Conservation (phyloP, 2,329 filamentous ascomycete species). For the Colletotrichum musae region DNA sequence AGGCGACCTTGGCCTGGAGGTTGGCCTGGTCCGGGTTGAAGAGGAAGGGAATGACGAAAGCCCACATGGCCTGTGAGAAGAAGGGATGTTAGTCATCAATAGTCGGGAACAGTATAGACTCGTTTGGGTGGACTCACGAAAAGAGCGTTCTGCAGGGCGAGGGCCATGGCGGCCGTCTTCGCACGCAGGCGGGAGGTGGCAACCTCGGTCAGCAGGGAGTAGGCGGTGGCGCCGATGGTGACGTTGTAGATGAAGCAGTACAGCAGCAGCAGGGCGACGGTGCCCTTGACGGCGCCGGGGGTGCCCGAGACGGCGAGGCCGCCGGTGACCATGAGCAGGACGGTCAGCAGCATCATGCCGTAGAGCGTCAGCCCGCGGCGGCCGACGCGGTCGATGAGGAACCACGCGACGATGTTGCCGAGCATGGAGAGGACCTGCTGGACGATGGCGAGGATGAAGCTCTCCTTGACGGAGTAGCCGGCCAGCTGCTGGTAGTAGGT, state of each 20-base stretch:
- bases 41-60: slow-evolving; percentile 47
- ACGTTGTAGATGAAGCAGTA: slow-evolving; percentile 57
- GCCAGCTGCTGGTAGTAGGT: slow-evolving; percentile 59
- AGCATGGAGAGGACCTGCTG: slow-evolving; percentile 44
- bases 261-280: slow-evolving; percentile 53
- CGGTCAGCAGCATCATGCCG: slow-evolving; percentile 48
- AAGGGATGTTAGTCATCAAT: neutral
- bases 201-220: slow-evolving; percentile 54
- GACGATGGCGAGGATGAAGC: slow-evolving; percentile 55
- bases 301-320: slow-evolving; percentile 45
- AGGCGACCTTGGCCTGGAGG: slow-evolving; percentile 57
- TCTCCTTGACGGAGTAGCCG: slow-evolving; percentile 52
- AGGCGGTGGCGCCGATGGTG: slow-evolving; percentile 57
- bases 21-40: slow-evolving; percentile 51
- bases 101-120: neutral
- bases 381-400: slow-evolving; percentile 50
- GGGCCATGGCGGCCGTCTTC: slow-evolving; percentile 56
- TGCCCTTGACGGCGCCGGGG: slow-evolving; percentile 44
- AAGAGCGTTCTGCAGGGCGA: slow-evolving; percentile 54
- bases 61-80: slow-evolving; percentile 33
- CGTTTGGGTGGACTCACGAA: slow-evolving; percentile 9
- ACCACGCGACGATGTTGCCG: slow-evolving; percentile 51
- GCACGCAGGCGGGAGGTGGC: slow-evolving; percentile 54
- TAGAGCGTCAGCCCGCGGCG: slow-evolving; percentile 50
- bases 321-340: slow-evolving; percentile 49